phyloP scores from a whole-genome alignment of 2,329 filamentous ascomycete species.

The Nemania sp. region DNA sequence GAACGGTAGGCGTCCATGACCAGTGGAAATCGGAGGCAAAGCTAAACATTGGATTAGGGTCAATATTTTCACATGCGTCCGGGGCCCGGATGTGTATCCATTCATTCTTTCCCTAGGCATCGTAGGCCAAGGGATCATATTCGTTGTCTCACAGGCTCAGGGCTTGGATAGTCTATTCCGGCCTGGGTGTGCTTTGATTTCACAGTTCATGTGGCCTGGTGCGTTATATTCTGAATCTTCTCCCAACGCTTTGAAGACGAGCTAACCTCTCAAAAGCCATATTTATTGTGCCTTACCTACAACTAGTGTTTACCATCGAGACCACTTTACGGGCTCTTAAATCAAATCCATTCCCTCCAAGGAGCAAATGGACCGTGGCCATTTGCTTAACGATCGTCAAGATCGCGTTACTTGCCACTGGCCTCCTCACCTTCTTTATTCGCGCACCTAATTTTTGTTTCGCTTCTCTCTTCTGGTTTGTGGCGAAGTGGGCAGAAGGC shows the following conservation, averaged over 20 bases:
- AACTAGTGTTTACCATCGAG: slow-evolving; percentile 74
- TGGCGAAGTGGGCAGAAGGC: slow-evolving; percentile 69
- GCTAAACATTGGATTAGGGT: slow-evolving; percentile 44
- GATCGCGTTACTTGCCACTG: slow-evolving; percentile 65
- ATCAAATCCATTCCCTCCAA: slow-evolving; percentile 66
- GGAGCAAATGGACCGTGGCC: slow-evolving; percentile 69
- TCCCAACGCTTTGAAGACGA: neutral
- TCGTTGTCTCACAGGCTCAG: slow-evolving; percentile 67
- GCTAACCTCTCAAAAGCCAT: slow-evolving; percentile 62
- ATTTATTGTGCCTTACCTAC: slow-evolving; percentile 74
- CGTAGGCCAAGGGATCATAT: slow-evolving; percentile 67
- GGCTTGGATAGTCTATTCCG: slow-evolving; percentile 65
- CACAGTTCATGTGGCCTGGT: slow-evolving; percentile 72
- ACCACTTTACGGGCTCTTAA: slow-evolving; percentile 67
- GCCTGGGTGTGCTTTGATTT: slow-evolving; percentile 64
- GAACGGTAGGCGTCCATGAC: slow-evolving; percentile 53
- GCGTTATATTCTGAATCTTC: slow-evolving; percentile 41
- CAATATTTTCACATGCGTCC: slow-evolving; percentile 57
- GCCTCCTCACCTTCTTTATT: slow-evolving; percentile 68
- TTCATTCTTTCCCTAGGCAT: slow-evolving; percentile 69
- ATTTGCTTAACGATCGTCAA: slow-evolving; percentile 67
- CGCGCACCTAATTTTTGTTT: slow-evolving; percentile 72
- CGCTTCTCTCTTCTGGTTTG: slow-evolving; percentile 75
- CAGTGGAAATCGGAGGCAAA: slow-evolving; percentile 23
- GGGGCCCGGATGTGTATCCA: slow-evolving; percentile 64